Evolutionary conservation across 1,139 yeast genomes (phyloP).

Genomic region (Torulaspora globosa): DNA sequence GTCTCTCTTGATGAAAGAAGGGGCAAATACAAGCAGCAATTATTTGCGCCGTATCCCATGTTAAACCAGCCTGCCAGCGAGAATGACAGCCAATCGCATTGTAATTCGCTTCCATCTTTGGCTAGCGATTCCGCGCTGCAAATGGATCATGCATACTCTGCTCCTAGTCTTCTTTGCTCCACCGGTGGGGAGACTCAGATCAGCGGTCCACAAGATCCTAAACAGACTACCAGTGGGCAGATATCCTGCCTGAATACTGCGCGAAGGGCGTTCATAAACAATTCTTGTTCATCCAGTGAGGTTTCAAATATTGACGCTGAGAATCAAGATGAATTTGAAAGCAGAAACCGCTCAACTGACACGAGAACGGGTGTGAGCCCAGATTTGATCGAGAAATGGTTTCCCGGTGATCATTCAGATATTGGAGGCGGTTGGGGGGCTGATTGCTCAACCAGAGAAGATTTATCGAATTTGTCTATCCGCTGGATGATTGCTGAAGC

Average conservation of each 20-base stretch:
- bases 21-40: slow-evolving; percentile 55
- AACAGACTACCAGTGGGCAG: background rate
- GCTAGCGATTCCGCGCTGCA: background rate
- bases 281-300: background rate
- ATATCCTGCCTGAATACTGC: background rate
- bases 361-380: slow-evolving; percentile 16
- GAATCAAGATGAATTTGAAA: background rate
- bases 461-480: slow-evolving; percentile 45
- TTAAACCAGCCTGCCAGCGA: slow-evolving; percentile 36
- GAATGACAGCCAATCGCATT: slow-evolving; percentile 20
- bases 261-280: background rate
- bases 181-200: background rate
- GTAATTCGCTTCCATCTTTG: background rate
- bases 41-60: slow-evolving; percentile 44
- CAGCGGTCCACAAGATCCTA: background rate
- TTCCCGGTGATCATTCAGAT: slow-evolving; percentile 65
- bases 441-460: slow-evolving; percentile 40
- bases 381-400: slow-evolving; percentile 55
- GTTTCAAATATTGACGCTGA: background rate
- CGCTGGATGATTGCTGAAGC: slow-evolving; percentile 60
- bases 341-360: background rate
- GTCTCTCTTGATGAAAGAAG: slow-evolving; percentile 62
- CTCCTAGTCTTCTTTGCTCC: background rate
- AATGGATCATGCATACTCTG: background rate
- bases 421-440: slow-evolving; percentile 61